Percentiles rank a stretch among this genome's conserved stretches.
Evolutionary conservation across 1,139 yeast genomes (phyloP).

Genomic region (Wickerhamiella pararugosa): DNA sequence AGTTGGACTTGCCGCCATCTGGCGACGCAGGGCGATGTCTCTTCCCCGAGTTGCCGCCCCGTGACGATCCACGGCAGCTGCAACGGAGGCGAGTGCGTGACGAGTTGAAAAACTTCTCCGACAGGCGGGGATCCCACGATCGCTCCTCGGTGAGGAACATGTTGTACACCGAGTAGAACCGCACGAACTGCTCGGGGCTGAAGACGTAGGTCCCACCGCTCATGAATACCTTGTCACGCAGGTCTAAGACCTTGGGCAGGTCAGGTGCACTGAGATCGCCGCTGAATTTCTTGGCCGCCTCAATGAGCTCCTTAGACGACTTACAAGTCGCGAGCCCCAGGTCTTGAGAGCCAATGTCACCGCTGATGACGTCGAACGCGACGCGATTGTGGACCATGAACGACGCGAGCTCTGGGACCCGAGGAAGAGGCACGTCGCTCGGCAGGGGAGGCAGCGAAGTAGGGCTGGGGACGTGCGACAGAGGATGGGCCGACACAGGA

Average conservation of each 20-base stretch:
- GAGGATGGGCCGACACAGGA: not conserved
- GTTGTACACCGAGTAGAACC: constrained; percentile 4
- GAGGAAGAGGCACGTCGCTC: not conserved
- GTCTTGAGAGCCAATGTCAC: not conserved
- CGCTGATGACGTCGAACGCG: not conserved
- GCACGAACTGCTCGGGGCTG: constrained; percentile 6
- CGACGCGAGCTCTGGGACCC: constrained; percentile 3
- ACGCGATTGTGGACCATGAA: constrained; percentile 6
- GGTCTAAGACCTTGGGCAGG: constrained; percentile 1
- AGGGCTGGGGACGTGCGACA: not conserved
- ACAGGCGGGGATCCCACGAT: constrained; percentile 6
- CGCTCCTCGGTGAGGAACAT: constrained; percentile 7
- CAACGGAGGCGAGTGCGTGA: constrained; percentile 6
- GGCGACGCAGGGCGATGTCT: constrained; percentile 1
- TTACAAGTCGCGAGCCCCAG: constrained; percentile 2
- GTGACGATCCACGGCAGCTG: constrained; percentile 4
- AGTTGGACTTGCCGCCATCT: not conserved
- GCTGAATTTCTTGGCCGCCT: constrained; percentile 1
- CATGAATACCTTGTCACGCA: constrained; percentile 1
- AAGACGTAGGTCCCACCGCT: constrained; percentile 3
- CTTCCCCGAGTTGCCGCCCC: not conserved
- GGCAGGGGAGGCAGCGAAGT: not conserved
- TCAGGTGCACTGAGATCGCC: not conserved
- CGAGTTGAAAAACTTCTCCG: constrained; percentile 5
- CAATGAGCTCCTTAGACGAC: constrained; percentile 5